Percentiles rank a stretch among this genome's conserved stretches.
phyloP scores from a whole-genome alignment of 2,329 filamentous ascomycete species.

The Neonectria neomacrospora region DNA sequence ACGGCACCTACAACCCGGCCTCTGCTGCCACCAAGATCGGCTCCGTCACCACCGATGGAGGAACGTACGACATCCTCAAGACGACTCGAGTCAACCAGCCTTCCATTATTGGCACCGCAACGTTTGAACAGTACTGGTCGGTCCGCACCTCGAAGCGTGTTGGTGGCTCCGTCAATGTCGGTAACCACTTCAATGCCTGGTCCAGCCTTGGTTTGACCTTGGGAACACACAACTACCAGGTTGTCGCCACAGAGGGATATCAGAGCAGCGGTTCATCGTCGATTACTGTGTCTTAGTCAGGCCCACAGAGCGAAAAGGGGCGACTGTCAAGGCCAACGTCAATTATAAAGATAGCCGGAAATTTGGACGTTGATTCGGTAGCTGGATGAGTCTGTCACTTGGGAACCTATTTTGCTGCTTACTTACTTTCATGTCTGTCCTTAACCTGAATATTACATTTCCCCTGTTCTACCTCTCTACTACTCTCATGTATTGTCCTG shows the following conservation, averaged over 20 bases:
- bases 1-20: constrained; percentile 48
- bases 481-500: neutral
- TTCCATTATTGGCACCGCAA: constrained; percentile 60
- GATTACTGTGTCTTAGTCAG: constrained; percentile 54
- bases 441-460: neutral
- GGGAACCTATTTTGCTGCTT: neutral
- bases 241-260: constrained; percentile 66
- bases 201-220: constrained; percentile 58
- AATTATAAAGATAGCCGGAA: neutral
- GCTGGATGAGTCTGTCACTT: neutral
- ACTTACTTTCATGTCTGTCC: neutral
- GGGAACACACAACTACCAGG: constrained; percentile 63
- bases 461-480: neutral
- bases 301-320: neutral
- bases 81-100: constrained; percentile 55
- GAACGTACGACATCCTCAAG: constrained; percentile 52
- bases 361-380: neutral
- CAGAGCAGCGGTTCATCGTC: constrained; percentile 59
- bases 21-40: constrained; percentile 48
- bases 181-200: constrained; percentile 66
- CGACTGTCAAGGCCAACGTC: too few species aligned
- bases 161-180: constrained; percentile 60
- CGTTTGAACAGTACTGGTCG: constrained; percentile 65
- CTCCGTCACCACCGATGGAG: constrained; percentile 50
- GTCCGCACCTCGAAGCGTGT: constrained; percentile 61